Base-by-base conservation (phyloP, 1,139 yeast species). In the Geotrichum fermentans region DNA sequence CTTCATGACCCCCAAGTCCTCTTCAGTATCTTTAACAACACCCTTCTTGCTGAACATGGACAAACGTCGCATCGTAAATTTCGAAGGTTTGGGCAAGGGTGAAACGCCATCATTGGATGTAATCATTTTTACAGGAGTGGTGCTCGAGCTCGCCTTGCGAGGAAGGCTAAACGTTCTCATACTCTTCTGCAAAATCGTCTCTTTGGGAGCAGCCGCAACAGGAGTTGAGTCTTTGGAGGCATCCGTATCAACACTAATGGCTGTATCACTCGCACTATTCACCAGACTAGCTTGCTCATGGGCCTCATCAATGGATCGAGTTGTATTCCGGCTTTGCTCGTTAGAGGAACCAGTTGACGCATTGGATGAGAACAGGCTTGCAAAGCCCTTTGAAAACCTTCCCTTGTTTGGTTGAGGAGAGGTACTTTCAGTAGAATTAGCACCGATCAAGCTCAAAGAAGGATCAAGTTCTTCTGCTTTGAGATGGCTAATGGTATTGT, bases 151-250 rank as follows among this genome's bases (percentile, higher is more conserved):
- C 5, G 21, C 43, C 28, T 43, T 43, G 26, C 44, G 43, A 2
- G 51, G 54, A 11, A 54, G 52, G 11, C 58, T 56, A 22, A 62
- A 58, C 5, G 61, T 56, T n/a, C 66, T 54, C 57, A 62, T 61
- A 18, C 64, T 54, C 53, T 63, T 62, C 47, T 62, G 66, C 26
- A 63, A 51, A 45, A 62, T 56, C 34, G 51, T 55, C 22, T 57
- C 61, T 34, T 55, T 53, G 11, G 44, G 44, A 8, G 22, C 26
- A 22, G 47, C 43, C 4, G 47, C 36, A 10, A 28, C 24, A 2
- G 45, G 50, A 1, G 49, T 21, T 7, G 57, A 52, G 2, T 54
- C 57, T 28, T 35, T 49, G 14, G 60, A 52, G 35, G 30, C 34
- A 26, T 35, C 35, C 10, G 44, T 39, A 18, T 42, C 37, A 30